phyloP scores from a whole-genome alignment of 2,329 filamentous ascomycete species.

The Hypoxylon sp. region DNA sequence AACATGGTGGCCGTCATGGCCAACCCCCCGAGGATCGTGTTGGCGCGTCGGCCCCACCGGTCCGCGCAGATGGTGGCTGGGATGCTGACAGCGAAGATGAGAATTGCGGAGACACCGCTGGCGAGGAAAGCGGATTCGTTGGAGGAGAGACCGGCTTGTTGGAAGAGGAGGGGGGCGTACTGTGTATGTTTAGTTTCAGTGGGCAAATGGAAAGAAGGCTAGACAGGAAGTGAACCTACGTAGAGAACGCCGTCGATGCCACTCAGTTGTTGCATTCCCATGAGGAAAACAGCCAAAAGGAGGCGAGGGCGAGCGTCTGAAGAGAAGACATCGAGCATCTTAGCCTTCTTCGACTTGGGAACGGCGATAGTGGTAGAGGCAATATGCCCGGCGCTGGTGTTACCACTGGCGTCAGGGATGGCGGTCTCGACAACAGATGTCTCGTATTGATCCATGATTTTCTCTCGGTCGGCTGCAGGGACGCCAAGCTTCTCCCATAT shows the following conservation, averaged over 20 bases:
- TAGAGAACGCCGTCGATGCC: conserved; percentile 75
- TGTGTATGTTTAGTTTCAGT: conserved; percentile 1
- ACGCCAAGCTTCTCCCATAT: conserved; percentile 58
- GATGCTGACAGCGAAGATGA: conserved; percentile 49
- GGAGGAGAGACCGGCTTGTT: conserved; percentile 69
- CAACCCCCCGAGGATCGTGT: conserved; percentile 67
- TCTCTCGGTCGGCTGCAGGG: conserved; percentile 44
- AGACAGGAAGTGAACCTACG: conserved; percentile 49
- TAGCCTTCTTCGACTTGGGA: conserved; percentile 54
- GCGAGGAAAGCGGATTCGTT: conserved; percentile 53
- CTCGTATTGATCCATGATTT: conserved; percentile 37
- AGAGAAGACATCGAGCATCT: conserved; percentile 42
- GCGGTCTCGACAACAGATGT: conserved; percentile 18
- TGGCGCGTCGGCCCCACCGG: conserved; percentile 68
- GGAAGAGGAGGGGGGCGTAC: conserved; percentile 73
- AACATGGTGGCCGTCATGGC: conserved; percentile 65
- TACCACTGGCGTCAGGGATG: conserved; percentile 29
- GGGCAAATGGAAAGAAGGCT: background rate
- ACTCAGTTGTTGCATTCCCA: conserved; percentile 71
- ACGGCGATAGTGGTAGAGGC: conserved; percentile 26
- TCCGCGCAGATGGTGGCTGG: conserved; percentile 64
- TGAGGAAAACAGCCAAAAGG: conserved; percentile 68
- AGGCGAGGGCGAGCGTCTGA: conserved; percentile 58
- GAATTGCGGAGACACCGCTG: conserved; percentile 48
- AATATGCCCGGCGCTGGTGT: conserved; percentile 5